These are phyloP conservation scores for Suhomyces prunicola DNA, from an alignment of 805 yeast species.

Conservation along the genomic window DNA sequence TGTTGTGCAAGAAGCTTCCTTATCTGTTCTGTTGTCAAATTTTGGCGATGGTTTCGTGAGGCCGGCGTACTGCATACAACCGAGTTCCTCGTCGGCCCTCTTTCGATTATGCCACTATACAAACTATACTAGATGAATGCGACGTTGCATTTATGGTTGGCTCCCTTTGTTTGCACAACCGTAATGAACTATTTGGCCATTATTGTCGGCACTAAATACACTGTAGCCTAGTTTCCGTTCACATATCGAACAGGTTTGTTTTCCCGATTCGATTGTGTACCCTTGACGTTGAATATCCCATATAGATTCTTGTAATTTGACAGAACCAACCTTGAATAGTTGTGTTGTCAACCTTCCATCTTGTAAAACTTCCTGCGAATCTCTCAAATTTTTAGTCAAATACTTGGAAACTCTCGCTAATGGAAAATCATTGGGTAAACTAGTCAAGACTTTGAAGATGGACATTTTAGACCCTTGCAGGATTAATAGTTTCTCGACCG, in stretches of 20 bases:
- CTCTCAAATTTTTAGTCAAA: conserved; percentile 44
- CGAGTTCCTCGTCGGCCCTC: background rate
- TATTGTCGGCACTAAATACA: conserved; percentile 49
- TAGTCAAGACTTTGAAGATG: conserved; percentile 40
- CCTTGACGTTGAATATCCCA: conserved; percentile 35
- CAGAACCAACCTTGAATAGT: conserved; percentile 52
- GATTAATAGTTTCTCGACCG: conserved; percentile 39
- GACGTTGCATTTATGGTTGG: background rate
- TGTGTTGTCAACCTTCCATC: conserved; percentile 43
- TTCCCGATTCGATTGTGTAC: conserved; percentile 36
- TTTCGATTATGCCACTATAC: background rate
- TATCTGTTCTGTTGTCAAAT: background rate
- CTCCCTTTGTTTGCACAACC: conserved; percentile 40
- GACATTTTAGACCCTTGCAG: conserved; percentile 50
- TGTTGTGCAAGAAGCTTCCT: background rate
- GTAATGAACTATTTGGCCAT: conserved; percentile 50
- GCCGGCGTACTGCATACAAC: background rate
- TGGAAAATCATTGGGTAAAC: conserved; percentile 51
- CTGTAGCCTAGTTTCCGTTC: conserved; percentile 52
- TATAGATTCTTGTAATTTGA: conserved; percentile 44
- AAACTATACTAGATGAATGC: background rate
- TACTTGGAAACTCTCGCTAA: conserved; percentile 42
- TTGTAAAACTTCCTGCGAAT: conserved; percentile 37
- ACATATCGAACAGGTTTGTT: conserved; percentile 57
- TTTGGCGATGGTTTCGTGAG: background rate